Evolutionary conservation across 495 filamentous ascomycete genomes (phyloP), one percentile per base, ranked within the genome.

Genomic region (Penicillium parvum): DNA sequence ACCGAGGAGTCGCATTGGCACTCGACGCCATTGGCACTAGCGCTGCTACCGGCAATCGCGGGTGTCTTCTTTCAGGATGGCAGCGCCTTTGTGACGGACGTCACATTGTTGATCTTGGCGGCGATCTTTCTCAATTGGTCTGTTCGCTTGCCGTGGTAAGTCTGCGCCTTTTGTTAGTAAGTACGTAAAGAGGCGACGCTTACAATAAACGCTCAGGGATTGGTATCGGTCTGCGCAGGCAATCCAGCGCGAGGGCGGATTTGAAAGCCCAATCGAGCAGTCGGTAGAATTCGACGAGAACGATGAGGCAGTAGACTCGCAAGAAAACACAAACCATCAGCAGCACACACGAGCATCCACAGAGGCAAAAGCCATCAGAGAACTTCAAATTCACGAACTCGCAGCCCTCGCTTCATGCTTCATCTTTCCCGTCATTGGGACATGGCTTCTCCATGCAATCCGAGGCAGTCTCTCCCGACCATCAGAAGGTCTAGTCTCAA

Each of bases 101-200:
- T 92, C 7, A 84, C 89, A 17, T 71, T 97, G 32, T 65, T 98
- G 19, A 76, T 75, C 4, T 55, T 98, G 36, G 84, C 84, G 0
- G 85, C 83, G 1, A 75, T 96, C 4, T 95, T 97, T 51, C 71
- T 98, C 38, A 91, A 97, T 60, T 96, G 90, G 91, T 89, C 86
- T 14, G 83, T 96, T 5, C 82, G 86, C 41, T 65, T 90, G 42
- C 94, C 92, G 53, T 98, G 92, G 91, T 89, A 68, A 56, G 59
- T 45, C 6, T 14, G 11, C 14, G 1, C 3, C 7, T 9, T 11
- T n/a, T 27, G 6, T 20, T 30, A n/a, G n/a, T n/a, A n/a, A n/a
- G n/a, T n/a, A n/a, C n/a, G n/a, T n/a, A n/a, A n/a, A n/a, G n/a
- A n/a, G n/a, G n/a, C n/a, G n/a, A n/a, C n/a, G n/a, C n/a, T n/a